Percentiles rank a stretch among this genome's conserved stretches.
These are phyloP conservation scores for Zygoascus biomembranicola DNA, from an alignment of 805 yeast genomes.

Conservation along the genomic window DNA sequence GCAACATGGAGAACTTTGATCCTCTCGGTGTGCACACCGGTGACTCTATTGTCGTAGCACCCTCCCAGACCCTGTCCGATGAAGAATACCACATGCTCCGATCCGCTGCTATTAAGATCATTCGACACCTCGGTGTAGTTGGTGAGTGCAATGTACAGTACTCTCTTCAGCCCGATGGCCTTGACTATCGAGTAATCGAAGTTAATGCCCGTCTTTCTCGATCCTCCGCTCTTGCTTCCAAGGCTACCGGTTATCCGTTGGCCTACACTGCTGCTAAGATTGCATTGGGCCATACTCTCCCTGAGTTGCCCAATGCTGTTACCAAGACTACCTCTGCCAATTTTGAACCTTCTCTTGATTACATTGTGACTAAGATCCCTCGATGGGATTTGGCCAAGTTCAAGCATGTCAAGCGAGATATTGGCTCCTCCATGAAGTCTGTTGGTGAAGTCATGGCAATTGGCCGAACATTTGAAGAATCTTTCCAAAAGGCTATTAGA, in stretches of 20 bases:
- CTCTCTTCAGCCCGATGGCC: conserved; percentile 90
- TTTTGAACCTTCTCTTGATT: conserved; percentile 95
- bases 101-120: conserved; percentile 93
- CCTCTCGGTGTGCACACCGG: conserved; percentile 98
- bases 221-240: conserved; percentile 95
- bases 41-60: conserved; percentile 98
- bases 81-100: conserved; percentile 98
- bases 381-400: conserved; percentile 97
- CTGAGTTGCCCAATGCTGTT: conserved; percentile 92
- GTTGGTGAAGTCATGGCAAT: conserved; percentile 99
- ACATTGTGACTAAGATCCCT: conserved; percentile 94
- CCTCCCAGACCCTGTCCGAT: conserved; percentile 93
- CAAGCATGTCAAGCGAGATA: conserved; percentile 87
- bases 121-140: conserved; percentile 95
- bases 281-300: conserved; percentile 88
- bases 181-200: conserved; percentile 93
- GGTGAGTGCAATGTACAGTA: conserved; percentile 99
- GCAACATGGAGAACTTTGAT: conserved; percentile 98
- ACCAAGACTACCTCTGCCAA: conserved; percentile 94
- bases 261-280: conserved; percentile 98
- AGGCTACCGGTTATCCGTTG: conserved; percentile 97
- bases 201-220: conserved; percentile 96
- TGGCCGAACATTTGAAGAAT: conserved; percentile 95
- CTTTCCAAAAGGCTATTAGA: conserved; percentile 95
- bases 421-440: conserved; percentile 95